Evolutionary conservation across 768 basidiomycete genomes (phyloP), one percentile per base, ranked within the genome.

Genomic region (Tephrocybe sp.): DNA sequence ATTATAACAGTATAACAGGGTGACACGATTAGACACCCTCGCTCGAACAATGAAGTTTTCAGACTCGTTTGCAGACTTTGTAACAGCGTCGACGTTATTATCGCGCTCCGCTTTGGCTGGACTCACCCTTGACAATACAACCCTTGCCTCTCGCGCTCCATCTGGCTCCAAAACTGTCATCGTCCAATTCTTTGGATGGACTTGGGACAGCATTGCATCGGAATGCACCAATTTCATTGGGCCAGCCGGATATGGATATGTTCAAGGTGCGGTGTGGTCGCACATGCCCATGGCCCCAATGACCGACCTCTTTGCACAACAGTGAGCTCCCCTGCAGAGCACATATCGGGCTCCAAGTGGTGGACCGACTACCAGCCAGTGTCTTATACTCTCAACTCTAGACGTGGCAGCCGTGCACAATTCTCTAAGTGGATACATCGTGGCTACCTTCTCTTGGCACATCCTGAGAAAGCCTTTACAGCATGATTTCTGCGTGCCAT

Each of bases 311-410:
- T 17, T 38, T 15, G 28, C 3, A 4, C 20, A 14, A 30, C 53
- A 76, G 73, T 73, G 32, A 74, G 73, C 58, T 79, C 80, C 0
- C 68, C 81, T 3, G 71, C 74, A 45, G 83, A 85, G 58, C 82
- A 84, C 56, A 64, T 85, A 26, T 57, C 64, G 10, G 84, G 84
- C 2, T 15, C 66, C 4, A 73, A 84, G 55, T 86, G 85, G 85
- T 86, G 84, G 84, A 85, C 84, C 0, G 84, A 85, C 59, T 86
- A 87, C 57, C 85, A 75, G 68, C 78, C 80, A 4, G 83, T 85
- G 0, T 84, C 83, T 0, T 84, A 86, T 62, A 82, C 50, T 17
- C 61, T 85, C 47, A 80, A 72, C 1, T 83, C 81, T 1, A 86
- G 86, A 61, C 80, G 83, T 1, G 85, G 85, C 4, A 72, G 79